Conservation (phyloP, 148 eudicot genomes). For the Fagopyrum homotropicum region DNA sequence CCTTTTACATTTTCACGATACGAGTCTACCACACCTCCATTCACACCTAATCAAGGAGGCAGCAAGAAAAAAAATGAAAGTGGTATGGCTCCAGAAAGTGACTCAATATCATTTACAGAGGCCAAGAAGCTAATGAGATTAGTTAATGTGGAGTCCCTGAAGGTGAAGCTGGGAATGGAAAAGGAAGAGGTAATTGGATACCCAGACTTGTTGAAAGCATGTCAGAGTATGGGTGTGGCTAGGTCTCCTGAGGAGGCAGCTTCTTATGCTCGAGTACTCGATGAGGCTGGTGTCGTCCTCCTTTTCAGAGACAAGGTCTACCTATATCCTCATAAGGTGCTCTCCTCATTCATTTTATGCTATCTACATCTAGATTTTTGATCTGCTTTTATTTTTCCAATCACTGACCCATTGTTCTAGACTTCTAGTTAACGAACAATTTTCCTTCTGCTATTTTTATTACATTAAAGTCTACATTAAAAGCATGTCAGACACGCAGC, state of each 20-base stretch:
- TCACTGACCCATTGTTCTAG: not conserved
- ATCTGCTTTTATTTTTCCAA: not conserved
- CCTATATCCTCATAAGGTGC: constrained; percentile 86
- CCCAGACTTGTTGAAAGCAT: constrained; percentile 51
- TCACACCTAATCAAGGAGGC: not conserved
- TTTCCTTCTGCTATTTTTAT: not conserved
- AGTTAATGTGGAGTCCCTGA: constrained; percentile 77
- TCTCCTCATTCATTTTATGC: not conserved
- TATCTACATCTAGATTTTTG: not conserved
- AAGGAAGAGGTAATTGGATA: constrained; percentile 66
- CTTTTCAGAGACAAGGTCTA: constrained; percentile 80
- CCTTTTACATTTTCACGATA: constrained; percentile 2
- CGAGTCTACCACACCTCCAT: not conserved
- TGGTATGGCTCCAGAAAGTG: constrained; percentile 8
- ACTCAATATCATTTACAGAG: constrained; percentile 44
- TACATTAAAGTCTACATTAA: not conserved
- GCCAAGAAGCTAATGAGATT: constrained; percentile 74
- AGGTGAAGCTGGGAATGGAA: constrained; percentile 58
- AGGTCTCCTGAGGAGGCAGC: constrained; percentile 57
- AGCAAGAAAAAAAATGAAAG: not conserved
- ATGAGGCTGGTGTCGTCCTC: constrained; percentile 89
- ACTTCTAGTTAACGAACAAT: not conserved
- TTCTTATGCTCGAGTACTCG: constrained; percentile 58
- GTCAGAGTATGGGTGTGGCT: constrained; percentile 61
- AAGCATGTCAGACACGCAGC: not conserved